These are phyloP conservation scores for Hibiscus mutabilis DNA, from an alignment of 345 rosid genomes.

Conservation along the genomic window DNA sequence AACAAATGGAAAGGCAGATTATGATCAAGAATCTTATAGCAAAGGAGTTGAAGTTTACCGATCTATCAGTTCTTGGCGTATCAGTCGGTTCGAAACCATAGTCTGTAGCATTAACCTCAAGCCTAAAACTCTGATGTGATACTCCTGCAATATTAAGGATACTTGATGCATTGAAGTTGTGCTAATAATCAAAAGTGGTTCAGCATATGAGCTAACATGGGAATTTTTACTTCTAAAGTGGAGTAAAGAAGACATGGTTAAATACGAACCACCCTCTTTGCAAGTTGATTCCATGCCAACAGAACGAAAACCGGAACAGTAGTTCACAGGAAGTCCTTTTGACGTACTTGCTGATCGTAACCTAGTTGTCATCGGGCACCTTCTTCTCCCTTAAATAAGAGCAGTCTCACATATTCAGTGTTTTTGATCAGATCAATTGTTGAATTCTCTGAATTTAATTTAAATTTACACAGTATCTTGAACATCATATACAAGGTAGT, in stretches of 20 bases:
- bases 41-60: constrained; percentile 38
- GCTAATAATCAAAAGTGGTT: background rate
- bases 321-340: constrained; percentile 89
- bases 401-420: constrained; percentile 1
- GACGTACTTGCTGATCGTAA: constrained; percentile 59
- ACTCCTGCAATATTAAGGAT: constrained; percentile 45
- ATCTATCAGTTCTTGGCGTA: constrained; percentile 91
- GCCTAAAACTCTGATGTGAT: constrained; percentile 69
- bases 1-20: no score
- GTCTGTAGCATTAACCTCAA: constrained; percentile 78
- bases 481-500: background rate
- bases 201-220: background rate
- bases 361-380: constrained; percentile 94
- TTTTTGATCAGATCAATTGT: background rate
- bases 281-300: constrained; percentile 46
- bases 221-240: background rate
- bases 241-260: background rate
- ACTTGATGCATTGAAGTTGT: background rate
- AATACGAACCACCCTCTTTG: constrained; percentile 65
- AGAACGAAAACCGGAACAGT: constrained; percentile 89
- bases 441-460: no score
- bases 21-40: background rate
- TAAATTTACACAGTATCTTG: background rate
- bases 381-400: constrained; percentile 76
- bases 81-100: constrained; percentile 84